Base-by-base conservation (phyloP, 345 rosid species). In the Theobroma cacao region DNA sequence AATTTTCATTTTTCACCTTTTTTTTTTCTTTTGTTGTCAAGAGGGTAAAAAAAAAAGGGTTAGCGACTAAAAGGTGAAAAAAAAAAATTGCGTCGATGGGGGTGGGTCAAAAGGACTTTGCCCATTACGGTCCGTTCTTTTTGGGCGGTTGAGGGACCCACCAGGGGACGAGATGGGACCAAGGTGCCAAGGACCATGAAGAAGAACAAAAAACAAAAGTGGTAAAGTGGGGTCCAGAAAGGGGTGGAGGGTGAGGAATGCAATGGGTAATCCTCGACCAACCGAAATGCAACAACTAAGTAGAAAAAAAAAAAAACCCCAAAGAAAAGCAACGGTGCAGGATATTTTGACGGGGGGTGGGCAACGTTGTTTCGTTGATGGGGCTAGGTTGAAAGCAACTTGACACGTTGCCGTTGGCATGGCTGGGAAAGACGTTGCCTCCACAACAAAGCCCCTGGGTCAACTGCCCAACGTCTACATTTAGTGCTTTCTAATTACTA, bases 111-210 rank as follows among this genome's bases (percentile, higher is more conserved):
- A 4, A 5, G 12, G 20, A 55, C 8, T 12, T 41, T 70, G 40
- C 66, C 38, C 24, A 74, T 59, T 74, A 59, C 20, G 60, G 56
- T 74, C 38, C 68, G 68, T 59, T 59, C 77, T 74, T 74, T 74
- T 14, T 58, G 67, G 77, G 67, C 26, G 68, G 53, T 74, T 38
- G 3, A 40, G 77, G 77, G 77, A 3, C 77, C 77, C 76, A 38
- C 65, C 7, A 1, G 3, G 18, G 4, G 20, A n/a, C 8, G 22
- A 17, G 64, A 22, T 73, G 63, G 64, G 36, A 3, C 34, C 74
- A 24, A 45, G 2, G 10, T 18, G 70, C 45, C 26, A 2, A 65
- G 70, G 70, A 18, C 38, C 43, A 58, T 22, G 43, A 41, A 74
- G 24, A 18, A 59, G 45, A n/a, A n/a, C n/a, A 8, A 41, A 41